Conservation (phyloP, 2,329 filamentous ascomycete species). For the Alternaria hordeiaustralica region DNA sequence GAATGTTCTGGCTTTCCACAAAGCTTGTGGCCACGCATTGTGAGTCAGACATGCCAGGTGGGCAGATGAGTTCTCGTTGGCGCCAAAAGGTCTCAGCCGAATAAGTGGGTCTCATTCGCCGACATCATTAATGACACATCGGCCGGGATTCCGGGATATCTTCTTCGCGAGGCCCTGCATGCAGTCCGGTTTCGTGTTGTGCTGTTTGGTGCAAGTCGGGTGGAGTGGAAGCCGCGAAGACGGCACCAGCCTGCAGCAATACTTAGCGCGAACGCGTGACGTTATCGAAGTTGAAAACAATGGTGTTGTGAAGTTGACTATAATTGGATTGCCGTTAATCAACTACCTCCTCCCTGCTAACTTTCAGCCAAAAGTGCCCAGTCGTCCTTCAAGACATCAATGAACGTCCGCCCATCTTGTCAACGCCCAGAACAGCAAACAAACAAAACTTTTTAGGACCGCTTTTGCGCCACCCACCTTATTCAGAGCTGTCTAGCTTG, state of each 20-base stretch:
- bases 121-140: background rate
- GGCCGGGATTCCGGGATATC: background rate
- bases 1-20: background rate
- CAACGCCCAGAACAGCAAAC: background rate
- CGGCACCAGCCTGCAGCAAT: background rate
- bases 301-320: background rate
- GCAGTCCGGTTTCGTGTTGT: accelerated
- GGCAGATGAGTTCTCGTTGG: background rate
- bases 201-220: background rate
- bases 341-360: background rate
- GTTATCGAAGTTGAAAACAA: background rate
- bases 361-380: background rate
- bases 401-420: background rate
- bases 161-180: background rate
- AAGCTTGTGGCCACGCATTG: background rate
- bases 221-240: background rate
- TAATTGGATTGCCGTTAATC: background rate
- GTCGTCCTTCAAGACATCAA: background rate
- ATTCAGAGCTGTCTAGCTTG: background rate
- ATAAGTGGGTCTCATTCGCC: background rate
- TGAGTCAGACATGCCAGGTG: background rate
- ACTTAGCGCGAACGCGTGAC: background rate
- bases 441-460: background rate
- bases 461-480: background rate
- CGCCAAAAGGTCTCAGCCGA: background rate